Evolutionary conservation across 257 asterid species (phyloP).

Genomic region (Anisodus tanguticus): DNA sequence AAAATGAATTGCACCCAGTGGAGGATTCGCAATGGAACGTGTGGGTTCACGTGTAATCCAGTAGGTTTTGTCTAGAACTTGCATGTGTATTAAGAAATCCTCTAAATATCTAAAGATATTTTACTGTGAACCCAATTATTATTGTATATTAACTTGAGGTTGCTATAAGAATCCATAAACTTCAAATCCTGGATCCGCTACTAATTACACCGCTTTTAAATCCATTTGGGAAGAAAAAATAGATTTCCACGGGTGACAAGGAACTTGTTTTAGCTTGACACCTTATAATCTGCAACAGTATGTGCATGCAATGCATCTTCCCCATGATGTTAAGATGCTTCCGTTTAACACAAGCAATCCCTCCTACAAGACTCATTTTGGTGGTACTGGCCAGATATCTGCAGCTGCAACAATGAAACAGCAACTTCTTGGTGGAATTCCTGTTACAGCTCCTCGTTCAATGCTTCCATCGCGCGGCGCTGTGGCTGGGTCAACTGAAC

Average conservation of each 20-base stretch:
- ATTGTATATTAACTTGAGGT: no score
- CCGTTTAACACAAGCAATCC: constrained; percentile 39
- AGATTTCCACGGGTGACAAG: background rate
- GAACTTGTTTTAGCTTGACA: constrained; percentile 35
- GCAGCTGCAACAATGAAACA: constrained; percentile 46
- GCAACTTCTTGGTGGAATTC: constrained; percentile 55
- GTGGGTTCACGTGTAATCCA: no score
- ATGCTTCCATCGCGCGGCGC: constrained; percentile 43
- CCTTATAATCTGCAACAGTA: constrained; percentile 37
- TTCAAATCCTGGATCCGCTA: no score
- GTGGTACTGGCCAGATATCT: constrained; percentile 45
- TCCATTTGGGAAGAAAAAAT: background rate
- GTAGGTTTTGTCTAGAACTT: no score
- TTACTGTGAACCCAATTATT: no score
- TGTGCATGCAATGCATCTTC: constrained; percentile 29
- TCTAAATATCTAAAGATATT: no score
- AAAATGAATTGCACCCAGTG: background rate
- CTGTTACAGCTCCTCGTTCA: constrained; percentile 44
- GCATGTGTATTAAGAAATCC: no score
- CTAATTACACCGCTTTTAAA: background rate
- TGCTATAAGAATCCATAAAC: no score
- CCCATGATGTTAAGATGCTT: constrained; percentile 27
- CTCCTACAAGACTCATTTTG: constrained; percentile 44
- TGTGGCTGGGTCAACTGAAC: constrained; percentile 50
- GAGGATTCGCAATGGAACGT: no score